Conservation (phyloP, 2,329 filamentous ascomycete species). For the Alternaria postmessia region DNA sequence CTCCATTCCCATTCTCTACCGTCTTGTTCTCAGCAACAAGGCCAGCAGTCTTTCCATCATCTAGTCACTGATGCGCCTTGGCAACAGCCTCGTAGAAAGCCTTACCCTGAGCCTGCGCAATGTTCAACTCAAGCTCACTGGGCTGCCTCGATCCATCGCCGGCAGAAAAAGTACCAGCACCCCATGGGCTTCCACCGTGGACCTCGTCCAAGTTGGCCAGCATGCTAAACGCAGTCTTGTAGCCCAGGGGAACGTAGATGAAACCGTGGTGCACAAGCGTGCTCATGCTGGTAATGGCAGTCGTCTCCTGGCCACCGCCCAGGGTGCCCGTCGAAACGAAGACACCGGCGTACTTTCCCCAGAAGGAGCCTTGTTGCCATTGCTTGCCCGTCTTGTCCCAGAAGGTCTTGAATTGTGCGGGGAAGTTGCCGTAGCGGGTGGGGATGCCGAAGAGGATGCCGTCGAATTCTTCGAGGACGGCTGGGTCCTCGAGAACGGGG, state of each 20-base stretch:
- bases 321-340: conserved; percentile 85
- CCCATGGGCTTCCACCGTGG: conserved; percentile 89
- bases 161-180: conserved; percentile 86
- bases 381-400: conserved; percentile 90
- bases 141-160: conserved; percentile 87
- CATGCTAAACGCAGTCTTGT: conserved; percentile 75
- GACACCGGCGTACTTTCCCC: conserved; percentile 88
- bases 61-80: conserved; percentile 81
- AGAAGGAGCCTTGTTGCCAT: conserved; percentile 79
- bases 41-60: conserved; percentile 57
- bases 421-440: conserved; percentile 96
- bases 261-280: conserved; percentile 93
- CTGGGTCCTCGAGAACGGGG: conserved; percentile 65
- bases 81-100: conserved; percentile 79
- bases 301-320: conserved; percentile 94
- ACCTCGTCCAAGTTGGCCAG: conserved; percentile 74
- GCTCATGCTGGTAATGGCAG: conserved; percentile 79
- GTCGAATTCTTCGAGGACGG: conserved; percentile 77
- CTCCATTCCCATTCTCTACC: conserved; percentile 16
- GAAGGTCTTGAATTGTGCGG: conserved; percentile 91
- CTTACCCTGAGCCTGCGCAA: conserved; percentile 86
- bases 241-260: conserved; percentile 95
- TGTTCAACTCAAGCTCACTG: conserved; percentile 73
- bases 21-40: conserved; percentile 11
- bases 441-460: conserved; percentile 93